Evolutionary conservation across 257 asterid species (phyloP), one percentile per base, ranked within the genome.

Genomic region (Fraxinus anomala): DNA sequence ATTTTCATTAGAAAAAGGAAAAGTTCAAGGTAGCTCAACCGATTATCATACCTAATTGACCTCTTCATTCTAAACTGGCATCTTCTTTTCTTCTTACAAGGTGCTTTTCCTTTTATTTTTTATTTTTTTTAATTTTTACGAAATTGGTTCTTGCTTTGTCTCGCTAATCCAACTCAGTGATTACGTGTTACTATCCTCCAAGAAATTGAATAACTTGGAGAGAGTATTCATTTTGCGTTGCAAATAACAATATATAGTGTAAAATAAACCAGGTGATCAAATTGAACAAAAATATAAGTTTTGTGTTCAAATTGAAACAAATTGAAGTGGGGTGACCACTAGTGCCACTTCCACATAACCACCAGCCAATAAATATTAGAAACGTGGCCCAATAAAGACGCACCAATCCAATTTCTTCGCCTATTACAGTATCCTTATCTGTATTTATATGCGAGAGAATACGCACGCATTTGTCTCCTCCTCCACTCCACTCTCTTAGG

Each of bases 381-480:
- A 23, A 83, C 87, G 89, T 83, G 89, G 80, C 76, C 83, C 82
- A 78, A 75, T 82, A 30, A 10, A 6, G 61, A 36, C 78, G 82
- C 79, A 77, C 73, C 31, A 71, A 73, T 71, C 85, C 78, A 37
- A 72, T 74, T 80, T 75, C 78, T 77, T 77, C 82, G 79, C 61
- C 66, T 31, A 65, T 28, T 17, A 12, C 0, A 40, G n/a, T 2
- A 42, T 12, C 9, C 16, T 42, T 56, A 30, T 11, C 31, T 59
- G 4, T 63, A 26, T 23, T 11, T 0, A 24, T 1, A 1, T 11
- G 8, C 1, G 5, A 19, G 4, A 13, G 84, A 70, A 70, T 70
- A 74, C 75, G 72, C 83, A 74, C 51, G 0, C 24, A 67, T n/a
- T 28, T 76, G 33, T 31, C 79, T 65, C 78, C 51, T 42, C 26